A percentile compares a stretch with the other conserved stretches of the same genome.
Evolutionary conservation across 768 basidiomycete species (phyloP).

Genomic region (Amanita pseudoporphyria): DNA sequence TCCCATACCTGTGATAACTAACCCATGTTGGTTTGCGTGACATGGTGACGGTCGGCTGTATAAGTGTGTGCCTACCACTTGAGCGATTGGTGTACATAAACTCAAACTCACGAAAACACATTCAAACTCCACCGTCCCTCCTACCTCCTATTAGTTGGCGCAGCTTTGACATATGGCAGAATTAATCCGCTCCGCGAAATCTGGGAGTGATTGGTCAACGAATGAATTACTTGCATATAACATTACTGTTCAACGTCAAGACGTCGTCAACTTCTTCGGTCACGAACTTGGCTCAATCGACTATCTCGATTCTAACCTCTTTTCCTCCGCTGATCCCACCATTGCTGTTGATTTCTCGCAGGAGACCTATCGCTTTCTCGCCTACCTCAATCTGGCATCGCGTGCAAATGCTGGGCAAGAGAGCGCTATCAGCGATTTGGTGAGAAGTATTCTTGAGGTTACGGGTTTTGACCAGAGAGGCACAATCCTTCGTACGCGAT

Average conservation of each 20-base stretch:
- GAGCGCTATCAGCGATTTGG: constrained; percentile 5
- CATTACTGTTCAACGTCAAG: constrained; percentile 12
- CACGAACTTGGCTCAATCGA: constrained; percentile 2
- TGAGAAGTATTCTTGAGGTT: constrained; percentile 3
- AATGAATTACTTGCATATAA: constrained; percentile 18
- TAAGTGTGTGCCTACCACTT: no score
- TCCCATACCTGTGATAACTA: no score
- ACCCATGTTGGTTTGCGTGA: no score
- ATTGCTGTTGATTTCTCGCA: background rate
- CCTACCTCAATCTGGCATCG: constrained; percentile 7
- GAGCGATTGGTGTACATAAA: no score
- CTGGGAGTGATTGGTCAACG: constrained; percentile 18
- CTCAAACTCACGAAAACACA: no score
- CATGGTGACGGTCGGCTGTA: no score
- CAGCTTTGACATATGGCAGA: no score
- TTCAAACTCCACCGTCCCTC: no score
- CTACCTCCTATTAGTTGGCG: no score
- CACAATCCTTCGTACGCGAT: constrained; percentile 7
- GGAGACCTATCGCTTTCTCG: constrained; percentile 1
- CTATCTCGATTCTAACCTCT: constrained; percentile 6
- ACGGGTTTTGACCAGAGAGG: constrained; percentile 8
- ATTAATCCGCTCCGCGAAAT: constrained; percentile 16
- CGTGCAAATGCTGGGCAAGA: constrained; percentile 3
- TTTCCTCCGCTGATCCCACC: background rate
- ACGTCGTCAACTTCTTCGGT: constrained; percentile 6